Evolutionary conservation across 2,329 filamentous ascomycete species (phyloP), one percentile per base, ranked within the genome.

Genomic region (Fusarium sp.): DNA sequence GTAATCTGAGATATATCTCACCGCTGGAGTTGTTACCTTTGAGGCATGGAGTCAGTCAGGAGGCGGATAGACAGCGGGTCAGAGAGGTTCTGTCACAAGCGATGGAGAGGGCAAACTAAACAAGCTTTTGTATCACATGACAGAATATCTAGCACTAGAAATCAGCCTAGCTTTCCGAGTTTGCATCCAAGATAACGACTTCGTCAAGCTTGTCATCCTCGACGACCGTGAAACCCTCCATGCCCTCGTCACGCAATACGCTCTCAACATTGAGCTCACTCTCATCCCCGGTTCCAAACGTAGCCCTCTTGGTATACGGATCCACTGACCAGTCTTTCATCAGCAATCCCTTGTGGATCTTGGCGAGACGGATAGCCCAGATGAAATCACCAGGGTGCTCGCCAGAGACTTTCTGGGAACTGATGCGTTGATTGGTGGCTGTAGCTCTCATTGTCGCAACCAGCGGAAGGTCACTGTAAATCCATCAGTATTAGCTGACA

Each of bases 91-190:
- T 61, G 1, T 58, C 59, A 3, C 59, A 38, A 4, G 39, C 51
- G 0, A 61, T 61, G 59, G 59, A 61, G 18, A 36, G 10, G 4
- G 50, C 51, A 7, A 61, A 57, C 22, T 61, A 44, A n/a, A 8
- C 0, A 6, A 22, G 3, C 1, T 0, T 24, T 14, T 2, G 6
- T 0, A 0, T 13, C 3, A 0, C 0, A 10, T 0, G 31, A 2
- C 1, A 24, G 15, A 12, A 9, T 3, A 12, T 6, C 11, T 0
- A 3, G 9, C 4, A 3, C 13, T 2, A 3, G 4, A 1, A 7
- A 7, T 22, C 4, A 5, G 3, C 4, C 6, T 45, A 45, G 3
- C 11, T 7, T 7, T 1, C 7, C 7, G 8, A 0, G 20, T 1
- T 6, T 0, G 3, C 22, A 9, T 12, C 18, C 2, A 53, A 13